Percentiles rank a stretch among this genome's conserved stretches.
These are phyloP conservation scores for Terfezia boudieri DNA, from an alignment of 495 filamentous ascomycete species.

Conservation along the genomic window DNA sequence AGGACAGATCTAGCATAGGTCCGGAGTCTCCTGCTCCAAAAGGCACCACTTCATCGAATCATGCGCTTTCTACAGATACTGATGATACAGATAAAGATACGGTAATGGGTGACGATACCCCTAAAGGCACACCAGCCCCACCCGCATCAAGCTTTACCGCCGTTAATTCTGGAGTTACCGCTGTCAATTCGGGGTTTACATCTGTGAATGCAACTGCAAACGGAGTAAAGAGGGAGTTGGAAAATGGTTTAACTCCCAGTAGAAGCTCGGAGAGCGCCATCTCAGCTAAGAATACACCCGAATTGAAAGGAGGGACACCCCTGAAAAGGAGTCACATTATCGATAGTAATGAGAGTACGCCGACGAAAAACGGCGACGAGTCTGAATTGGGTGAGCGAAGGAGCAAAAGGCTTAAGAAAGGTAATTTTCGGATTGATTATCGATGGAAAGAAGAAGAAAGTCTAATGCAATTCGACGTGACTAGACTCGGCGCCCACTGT, in stretches of 20 bases:
- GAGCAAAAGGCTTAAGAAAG: conserved; percentile 86
- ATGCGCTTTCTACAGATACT: background rate
- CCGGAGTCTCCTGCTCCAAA: background rate
- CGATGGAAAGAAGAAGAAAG: conserved; percentile 4
- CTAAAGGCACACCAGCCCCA: conserved; percentile 12
- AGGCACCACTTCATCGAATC: background rate
- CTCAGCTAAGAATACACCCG: conserved; percentile 35
- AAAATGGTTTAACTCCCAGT: conserved; percentile 24
- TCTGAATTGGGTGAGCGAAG: conserved; percentile 54
- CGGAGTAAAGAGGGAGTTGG: conserved; percentile 16
- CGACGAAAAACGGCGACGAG: conserved; percentile 29
- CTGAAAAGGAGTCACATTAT: background rate
- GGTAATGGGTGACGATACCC: conserved; percentile 19
- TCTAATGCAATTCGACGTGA: conserved; percentile 7
- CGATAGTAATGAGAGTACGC: conserved; percentile 21
- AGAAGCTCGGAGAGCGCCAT: conserved; percentile 19
- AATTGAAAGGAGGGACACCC: conserved; percentile 14
- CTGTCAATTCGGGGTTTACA: conserved; percentile 68
- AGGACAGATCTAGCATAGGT: background rate
- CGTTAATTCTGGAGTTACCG: conserved; percentile 47
- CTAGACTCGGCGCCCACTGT: conserved; percentile 71
- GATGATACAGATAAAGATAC: conserved; percentile 15
- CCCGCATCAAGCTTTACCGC: conserved; percentile 19
- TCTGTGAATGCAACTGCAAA: conserved; percentile 27
- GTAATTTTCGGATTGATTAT: conserved; percentile 27